Percentiles rank a stretch among this genome's conserved stretches.
Conservation (phyloP, 208 protist species). For the Herpetomonas tarakana region DNA sequence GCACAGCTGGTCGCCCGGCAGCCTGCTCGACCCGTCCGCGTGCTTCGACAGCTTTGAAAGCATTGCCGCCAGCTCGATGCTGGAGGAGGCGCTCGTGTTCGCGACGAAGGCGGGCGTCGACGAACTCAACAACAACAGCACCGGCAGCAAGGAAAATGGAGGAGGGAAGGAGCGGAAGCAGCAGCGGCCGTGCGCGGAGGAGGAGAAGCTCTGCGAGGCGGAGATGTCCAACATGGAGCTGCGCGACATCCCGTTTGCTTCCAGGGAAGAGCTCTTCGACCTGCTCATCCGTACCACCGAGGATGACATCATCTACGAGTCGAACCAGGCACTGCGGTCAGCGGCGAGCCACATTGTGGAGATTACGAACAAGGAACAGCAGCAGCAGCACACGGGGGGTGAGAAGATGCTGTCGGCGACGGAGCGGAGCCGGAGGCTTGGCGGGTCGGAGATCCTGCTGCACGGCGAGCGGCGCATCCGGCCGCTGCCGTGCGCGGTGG, state of each 20-base stretch:
- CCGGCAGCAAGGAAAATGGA: background rate
- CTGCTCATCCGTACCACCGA: slow-evolving; percentile 34
- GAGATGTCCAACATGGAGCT: slow-evolving; percentile 2
- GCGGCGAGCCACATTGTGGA: background rate
- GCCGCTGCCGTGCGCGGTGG: slow-evolving; percentile 38
- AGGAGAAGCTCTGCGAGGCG: background rate
- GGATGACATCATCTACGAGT: slow-evolving; percentile 21
- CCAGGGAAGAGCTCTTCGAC: slow-evolving; percentile 29
- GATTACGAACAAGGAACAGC: too few species aligned
- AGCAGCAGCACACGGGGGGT: too few species aligned
- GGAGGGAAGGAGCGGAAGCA: background rate
- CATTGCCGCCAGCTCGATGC: slow-evolving; percentile 13
- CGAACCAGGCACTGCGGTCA: slow-evolving; percentile 16
- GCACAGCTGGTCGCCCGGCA: slow-evolving; percentile 38
- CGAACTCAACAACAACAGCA: background rate
- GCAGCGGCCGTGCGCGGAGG: background rate
- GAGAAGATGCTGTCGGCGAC: too few species aligned
- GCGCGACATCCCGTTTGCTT: slow-evolving; percentile 24
- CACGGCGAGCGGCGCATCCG: slow-evolving; percentile 13
- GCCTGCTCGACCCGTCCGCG: slow-evolving; percentile 37
- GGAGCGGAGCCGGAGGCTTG: too few species aligned
- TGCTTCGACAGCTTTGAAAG: slow-evolving; percentile 19
- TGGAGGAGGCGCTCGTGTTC: slow-evolving; percentile 5
- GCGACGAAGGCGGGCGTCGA: background rate
- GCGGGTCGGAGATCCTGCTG: too few species aligned